Evolutionary conservation across 2,329 filamentous ascomycete species (phyloP).

Genomic region (Aspergillus thermomutatus): DNA sequence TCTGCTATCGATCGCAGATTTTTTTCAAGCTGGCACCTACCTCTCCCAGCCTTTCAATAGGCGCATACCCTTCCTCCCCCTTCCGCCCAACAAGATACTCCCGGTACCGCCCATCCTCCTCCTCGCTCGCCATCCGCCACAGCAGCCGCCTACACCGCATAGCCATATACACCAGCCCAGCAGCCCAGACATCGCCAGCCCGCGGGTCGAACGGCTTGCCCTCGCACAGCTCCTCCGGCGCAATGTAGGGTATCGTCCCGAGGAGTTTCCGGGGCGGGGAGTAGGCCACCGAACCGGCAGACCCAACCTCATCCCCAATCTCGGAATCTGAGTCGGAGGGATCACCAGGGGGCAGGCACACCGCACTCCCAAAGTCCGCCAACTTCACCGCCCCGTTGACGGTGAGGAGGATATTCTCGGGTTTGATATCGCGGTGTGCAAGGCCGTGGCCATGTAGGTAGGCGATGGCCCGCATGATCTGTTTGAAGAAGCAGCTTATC

Average conservation of each 20-base stretch:
- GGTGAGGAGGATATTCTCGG: slow-evolving; percentile 88
- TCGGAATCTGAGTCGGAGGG: not conserved
- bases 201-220: slow-evolving; percentile 2
- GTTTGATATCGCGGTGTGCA: slow-evolving; percentile 90
- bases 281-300: not conserved
- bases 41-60: slow-evolving; percentile 23
- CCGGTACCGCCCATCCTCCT: slow-evolving; percentile 24
- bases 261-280: slow-evolving; percentile 35
- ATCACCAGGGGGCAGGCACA: not conserved
- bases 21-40: slow-evolving; percentile 9
- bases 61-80: slow-evolving; percentile 20
- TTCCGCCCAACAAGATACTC: slow-evolving; percentile 20
- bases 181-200: slow-evolving; percentile 28
- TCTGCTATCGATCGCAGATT: too few relatives aligned
- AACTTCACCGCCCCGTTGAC: slow-evolving; percentile 80
- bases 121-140: slow-evolving; percentile 23
- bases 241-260: slow-evolving; percentile 76
- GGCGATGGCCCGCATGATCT: slow-evolving; percentile 26
- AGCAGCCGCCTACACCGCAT: slow-evolving; percentile 23
- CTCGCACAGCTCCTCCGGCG: slow-evolving; percentile 59
- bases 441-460: slow-evolving; percentile 80
- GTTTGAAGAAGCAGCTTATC: slow-evolving; percentile 88
- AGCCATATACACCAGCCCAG: slow-evolving; percentile 26
- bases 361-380: slow-evolving; percentile 74
- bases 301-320: slow-evolving; percentile 6